Percentiles rank a stretch among this genome's conserved stretches.
Evolutionary conservation across 2,329 filamentous ascomycete species (phyloP).

Genomic region (Penicillium sp.): DNA sequence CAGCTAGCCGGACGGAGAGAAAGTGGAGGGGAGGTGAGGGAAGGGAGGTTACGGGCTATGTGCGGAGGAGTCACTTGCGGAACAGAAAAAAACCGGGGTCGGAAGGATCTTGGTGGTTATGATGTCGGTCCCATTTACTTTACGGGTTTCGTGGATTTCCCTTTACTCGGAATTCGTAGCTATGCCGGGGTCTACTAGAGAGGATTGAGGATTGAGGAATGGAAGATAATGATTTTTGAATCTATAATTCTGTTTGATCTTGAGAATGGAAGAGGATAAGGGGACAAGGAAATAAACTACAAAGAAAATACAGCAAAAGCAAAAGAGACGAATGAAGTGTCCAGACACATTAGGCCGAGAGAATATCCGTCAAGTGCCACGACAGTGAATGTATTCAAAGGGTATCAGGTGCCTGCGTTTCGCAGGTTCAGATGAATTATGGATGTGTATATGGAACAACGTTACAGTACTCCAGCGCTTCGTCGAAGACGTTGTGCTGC

Average conservation of each 20-base stretch:
- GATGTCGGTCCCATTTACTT: no score
- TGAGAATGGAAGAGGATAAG: neutral
- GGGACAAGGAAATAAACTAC: neutral
- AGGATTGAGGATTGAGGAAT: no score
- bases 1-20: no score
- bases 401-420: conserved; percentile 16
- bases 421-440: conserved; percentile 9
- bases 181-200: no score
- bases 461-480: neutral
- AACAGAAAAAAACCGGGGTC: no score
- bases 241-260: neutral
- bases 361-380: conserved; percentile 1
- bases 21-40: no score
- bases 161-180: no score
- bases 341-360: neutral
- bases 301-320: neutral
- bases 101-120: no score
- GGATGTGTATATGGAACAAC: conserved; percentile 2
- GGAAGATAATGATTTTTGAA: no score
- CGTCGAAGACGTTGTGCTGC: conserved; percentile 13
- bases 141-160: no score
- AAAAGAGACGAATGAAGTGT: neutral
- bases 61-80: no score
- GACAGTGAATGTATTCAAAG: conserved; percentile 17
- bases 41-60: no score